Evolutionary conservation across 2,329 filamentous ascomycete genomes (phyloP).

Genomic region (Pseudogymnoascus sp.): DNA sequence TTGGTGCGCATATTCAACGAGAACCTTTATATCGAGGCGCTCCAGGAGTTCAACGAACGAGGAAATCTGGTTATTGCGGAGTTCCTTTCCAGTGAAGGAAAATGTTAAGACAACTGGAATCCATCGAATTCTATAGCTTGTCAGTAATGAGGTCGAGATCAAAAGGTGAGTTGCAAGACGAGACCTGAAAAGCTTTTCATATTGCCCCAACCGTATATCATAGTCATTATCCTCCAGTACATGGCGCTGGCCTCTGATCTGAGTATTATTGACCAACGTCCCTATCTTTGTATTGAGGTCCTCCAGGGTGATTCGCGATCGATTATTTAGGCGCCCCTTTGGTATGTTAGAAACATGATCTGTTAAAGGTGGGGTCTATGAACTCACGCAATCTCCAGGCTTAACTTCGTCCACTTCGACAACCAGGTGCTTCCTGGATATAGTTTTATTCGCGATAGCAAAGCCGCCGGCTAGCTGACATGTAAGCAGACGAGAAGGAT

Average conservation of each 20-base stretch:
- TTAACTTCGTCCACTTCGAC: constrained; percentile 61
- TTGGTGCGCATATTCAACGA: constrained; percentile 59
- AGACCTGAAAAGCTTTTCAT: constrained; percentile 53
- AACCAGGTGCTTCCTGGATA: constrained; percentile 82
- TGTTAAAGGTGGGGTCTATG: not conserved
- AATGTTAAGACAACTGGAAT: constrained; percentile 72
- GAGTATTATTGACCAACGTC: constrained; percentile 65
- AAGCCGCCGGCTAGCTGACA: constrained; percentile 48
- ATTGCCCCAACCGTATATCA: constrained; percentile 63
- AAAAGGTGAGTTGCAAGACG: not conserved
- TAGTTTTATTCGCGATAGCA: constrained; percentile 67
- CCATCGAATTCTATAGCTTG: constrained; percentile 59
- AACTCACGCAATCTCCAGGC: constrained; percentile 56
- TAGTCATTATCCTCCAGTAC: constrained; percentile 50
- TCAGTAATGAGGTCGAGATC: constrained; percentile 6
- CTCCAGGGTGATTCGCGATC: constrained; percentile 63
- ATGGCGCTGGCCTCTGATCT: constrained; percentile 54
- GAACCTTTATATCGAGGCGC: constrained; percentile 79
- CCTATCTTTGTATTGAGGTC: constrained; percentile 81
- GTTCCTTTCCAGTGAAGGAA: constrained; percentile 62
- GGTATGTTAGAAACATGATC: constrained; percentile 14
- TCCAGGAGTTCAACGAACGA: constrained; percentile 60
- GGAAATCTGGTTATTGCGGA: constrained; percentile 55
- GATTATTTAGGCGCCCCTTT: constrained; percentile 25
- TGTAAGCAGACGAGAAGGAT: constrained; percentile 2